A percentile compares a stretch with the other conserved stretches of the same genome.
Evolutionary conservation across 148 eudicot genomes (phyloP).

Genomic region (Chenopodium berlandieri): DNA sequence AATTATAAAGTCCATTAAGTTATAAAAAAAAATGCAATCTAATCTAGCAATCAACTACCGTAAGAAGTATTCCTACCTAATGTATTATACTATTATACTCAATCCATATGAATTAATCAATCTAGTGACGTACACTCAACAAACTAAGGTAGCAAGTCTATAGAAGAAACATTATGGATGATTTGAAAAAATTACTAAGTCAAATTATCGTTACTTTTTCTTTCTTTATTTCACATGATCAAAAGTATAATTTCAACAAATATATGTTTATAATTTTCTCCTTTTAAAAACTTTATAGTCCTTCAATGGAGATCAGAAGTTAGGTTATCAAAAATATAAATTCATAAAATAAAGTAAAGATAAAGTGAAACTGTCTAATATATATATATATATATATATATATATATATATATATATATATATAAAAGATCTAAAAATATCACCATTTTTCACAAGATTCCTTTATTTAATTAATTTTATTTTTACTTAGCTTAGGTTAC

Average conservation of each 20-base stretch:
- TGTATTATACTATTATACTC: neutral
- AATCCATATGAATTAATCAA: neutral
- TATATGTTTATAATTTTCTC: neutral
- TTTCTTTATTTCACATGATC: conserved; percentile 9
- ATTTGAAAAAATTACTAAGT: neutral
- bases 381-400: no score
- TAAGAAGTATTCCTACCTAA: neutral
- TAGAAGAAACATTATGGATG: conserved; percentile 5
- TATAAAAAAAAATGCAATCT: neutral
- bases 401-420: no score
- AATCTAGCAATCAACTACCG: neutral
- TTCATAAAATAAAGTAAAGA: conserved; percentile 11
- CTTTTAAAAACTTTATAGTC: neutral
- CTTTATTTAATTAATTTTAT: neutral
- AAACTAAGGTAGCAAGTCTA: conserved; percentile 4
- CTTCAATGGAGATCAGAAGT: conserved; percentile 21
- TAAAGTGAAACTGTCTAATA: conserved; percentile 23
- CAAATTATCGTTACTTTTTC: neutral
- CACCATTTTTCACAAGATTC: conserved; percentile 26
- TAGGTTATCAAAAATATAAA: conserved; percentile 5
- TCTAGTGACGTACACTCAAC: conserved; percentile 17
- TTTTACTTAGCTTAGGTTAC: neutral
- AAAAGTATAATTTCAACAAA: neutral
- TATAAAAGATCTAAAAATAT: neutral
- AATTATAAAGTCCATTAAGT: neutral